phyloP scores from a whole-genome alignment of 1,139 yeast species.

The Nematodospora anomalae region DNA sequence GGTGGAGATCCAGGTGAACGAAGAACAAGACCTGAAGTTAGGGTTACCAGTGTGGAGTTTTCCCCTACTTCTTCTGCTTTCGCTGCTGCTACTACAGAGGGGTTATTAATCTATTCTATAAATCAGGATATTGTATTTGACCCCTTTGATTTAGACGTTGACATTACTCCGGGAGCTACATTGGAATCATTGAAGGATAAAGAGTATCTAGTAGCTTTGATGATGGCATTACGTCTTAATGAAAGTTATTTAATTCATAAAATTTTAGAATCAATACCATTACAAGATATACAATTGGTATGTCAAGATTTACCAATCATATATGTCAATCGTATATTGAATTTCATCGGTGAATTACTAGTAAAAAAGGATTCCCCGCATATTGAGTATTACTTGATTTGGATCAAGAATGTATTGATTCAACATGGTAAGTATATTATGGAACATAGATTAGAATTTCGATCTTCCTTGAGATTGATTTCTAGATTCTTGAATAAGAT shows the following conservation, averaged over 20 bases:
- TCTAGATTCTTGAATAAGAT: constrained; percentile 74
- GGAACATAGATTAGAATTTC: constrained; percentile 61
- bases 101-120: constrained; percentile 77
- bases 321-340: constrained; percentile 66
- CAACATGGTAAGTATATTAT: constrained; percentile 78
- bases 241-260: constrained; percentile 71
- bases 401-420: constrained; percentile 71
- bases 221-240: constrained; percentile 92
- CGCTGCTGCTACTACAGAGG: constrained; percentile 96
- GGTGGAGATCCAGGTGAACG: constrained; percentile 92
- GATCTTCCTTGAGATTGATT: constrained; percentile 65
- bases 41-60: constrained; percentile 74
- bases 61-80: constrained; percentile 91
- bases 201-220: constrained; percentile 76
- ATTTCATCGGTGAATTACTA: constrained; percentile 69
- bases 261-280: constrained; percentile 76
- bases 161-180: constrained; percentile 82
- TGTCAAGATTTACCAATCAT: constrained; percentile 70
- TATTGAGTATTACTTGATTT: constrained; percentile 75
- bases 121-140: constrained; percentile 79
- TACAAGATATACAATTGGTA: constrained; percentile 67
- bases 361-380: constrained; percentile 69
- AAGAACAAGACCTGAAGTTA: constrained; percentile 72
- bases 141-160: constrained; percentile 93
- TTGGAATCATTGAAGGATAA: constrained; percentile 61